Base-by-base conservation (phyloP, 2,329 filamentous ascomycete species). In the Penicillium occitanis region DNA sequence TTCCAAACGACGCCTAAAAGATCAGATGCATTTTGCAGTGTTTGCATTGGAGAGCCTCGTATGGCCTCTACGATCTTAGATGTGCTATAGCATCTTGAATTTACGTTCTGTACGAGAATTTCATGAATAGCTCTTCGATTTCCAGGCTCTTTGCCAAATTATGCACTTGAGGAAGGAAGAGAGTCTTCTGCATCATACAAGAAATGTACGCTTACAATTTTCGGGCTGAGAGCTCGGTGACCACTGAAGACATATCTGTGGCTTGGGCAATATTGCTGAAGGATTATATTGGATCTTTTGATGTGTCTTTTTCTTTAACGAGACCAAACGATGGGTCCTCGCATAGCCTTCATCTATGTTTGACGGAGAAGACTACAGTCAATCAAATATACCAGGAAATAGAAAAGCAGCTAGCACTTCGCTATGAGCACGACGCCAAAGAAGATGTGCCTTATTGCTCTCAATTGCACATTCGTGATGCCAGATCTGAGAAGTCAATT, bases 211-310 rank as follows among this genome's bases (percentile, higher is more conserved):
- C n/a, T 19, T 46, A n/a, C n/a, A 46, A 46, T 19, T 46, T 46
- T 46, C 42, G 42, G n/a, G 42, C 42, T 4, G 42, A 46, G n/a
- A 46, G n/a, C 42, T 11, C n/a, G n/a, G n/a, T 46, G 17, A 50
- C 11, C 8, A 14, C 19, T 25, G 19, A 25, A 19, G 46, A 50
- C 3, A 19, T 50, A 50, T 22, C 60, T 19, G 30, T 25, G 33
- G 61, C 61, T 30, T 63, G 61, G 61, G 19, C 61, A 57, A 35
- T 57, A n/a, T 22, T 63, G 37, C 61, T 63, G 13, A 63, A 63
- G 30, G 61, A 63, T 19, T 63, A 63, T 57, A 25, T 55, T 35
- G 61, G 50, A 13, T 63, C 61, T n/a, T 63, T 48, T n/a, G 25
- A 51, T 46, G 33, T 63, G 13, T 55, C 50, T 7, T 63, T 63